Conservation (phyloP, 2,329 filamentous ascomycete genomes). For the Calonectria naviculata region DNA sequence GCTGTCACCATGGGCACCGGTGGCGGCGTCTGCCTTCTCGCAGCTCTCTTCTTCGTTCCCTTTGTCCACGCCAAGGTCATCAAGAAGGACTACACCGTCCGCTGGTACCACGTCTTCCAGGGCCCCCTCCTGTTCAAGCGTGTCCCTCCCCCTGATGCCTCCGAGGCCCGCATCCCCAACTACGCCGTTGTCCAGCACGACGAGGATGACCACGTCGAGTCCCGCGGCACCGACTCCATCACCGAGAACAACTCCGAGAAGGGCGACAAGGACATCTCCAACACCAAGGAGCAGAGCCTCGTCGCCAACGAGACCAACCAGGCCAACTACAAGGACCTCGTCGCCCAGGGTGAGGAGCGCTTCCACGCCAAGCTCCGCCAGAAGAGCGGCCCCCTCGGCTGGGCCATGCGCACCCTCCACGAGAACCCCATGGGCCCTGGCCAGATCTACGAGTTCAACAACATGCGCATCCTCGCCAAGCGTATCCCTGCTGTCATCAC, state of each 20-base stretch:
- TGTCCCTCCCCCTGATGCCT: constrained; percentile 61
- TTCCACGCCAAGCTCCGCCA: constrained; percentile 72
- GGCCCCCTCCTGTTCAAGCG: constrained; percentile 75
- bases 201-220: constrained; percentile 56
- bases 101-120: constrained; percentile 70
- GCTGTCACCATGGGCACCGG: constrained; percentile 74
- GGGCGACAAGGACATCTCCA: constrained; percentile 38
- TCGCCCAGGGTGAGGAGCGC: constrained; percentile 64
- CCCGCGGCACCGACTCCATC: constrained; percentile 38
- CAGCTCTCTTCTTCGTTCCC: constrained; percentile 79
- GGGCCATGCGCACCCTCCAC: constrained; percentile 82
- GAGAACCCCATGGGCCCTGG: constrained; percentile 78
- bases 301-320: constrained; percentile 52
- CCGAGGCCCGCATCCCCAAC: constrained; percentile 72
- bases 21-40: constrained; percentile 66
- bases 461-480: constrained; percentile 71
- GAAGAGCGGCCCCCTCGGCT: constrained; percentile 75
- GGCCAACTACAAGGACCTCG: constrained; percentile 69
- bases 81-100: constrained; percentile 74
- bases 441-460: constrained; percentile 77
- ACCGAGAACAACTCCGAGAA: constrained; percentile 43
- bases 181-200: constrained; percentile 81
- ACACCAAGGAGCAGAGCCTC: constrained; percentile 55
- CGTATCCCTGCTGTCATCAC: constrained; percentile 77
- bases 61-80: constrained; percentile 74